Conservation (phyloP, 2,329 filamentous ascomycete genomes). For the Penicillium sp. region DNA sequence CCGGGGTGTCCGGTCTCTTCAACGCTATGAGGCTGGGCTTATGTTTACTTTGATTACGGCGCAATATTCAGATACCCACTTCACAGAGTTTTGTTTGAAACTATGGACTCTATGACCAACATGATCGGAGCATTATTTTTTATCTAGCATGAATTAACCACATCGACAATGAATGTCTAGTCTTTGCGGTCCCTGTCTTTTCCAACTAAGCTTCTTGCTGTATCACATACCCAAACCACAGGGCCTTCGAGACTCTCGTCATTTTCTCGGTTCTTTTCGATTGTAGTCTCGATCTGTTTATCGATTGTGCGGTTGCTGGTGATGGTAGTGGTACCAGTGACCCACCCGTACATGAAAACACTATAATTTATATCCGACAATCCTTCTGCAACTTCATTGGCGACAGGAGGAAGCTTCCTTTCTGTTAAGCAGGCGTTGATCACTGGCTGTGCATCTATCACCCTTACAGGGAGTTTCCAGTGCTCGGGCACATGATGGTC, state of each 20-base stretch:
- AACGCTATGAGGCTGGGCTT: neutral
- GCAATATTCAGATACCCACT: neutral
- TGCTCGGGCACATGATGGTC: constrained; percentile 53
- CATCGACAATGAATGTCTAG: constrained; percentile 12
- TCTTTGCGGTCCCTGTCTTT: constrained; percentile 56
- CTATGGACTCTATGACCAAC: neutral
- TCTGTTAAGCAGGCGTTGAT: constrained; percentile 32
- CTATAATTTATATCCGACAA: constrained; percentile 65
- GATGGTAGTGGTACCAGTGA: constrained; percentile 61
- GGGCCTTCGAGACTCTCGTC: constrained; percentile 57
- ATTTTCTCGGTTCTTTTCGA: constrained; percentile 53
- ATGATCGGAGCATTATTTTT: neutral
- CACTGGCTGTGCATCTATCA: constrained; percentile 52
- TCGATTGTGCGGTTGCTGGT: constrained; percentile 69
- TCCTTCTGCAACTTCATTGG: constrained; percentile 43
- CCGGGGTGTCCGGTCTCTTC: neutral
- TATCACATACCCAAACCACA: constrained; percentile 64
- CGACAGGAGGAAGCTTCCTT: constrained; percentile 48
- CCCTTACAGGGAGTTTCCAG: constrained; percentile 62
- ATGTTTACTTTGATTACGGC: neutral
- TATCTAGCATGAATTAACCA: neutral
- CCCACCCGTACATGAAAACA: constrained; percentile 73
- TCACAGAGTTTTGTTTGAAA: neutral
- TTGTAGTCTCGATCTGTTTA: constrained; percentile 61
- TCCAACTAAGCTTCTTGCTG: constrained; percentile 64